Conservation (phyloP, 805 yeast species). For the Metschnikowia gelsemii region DNA sequence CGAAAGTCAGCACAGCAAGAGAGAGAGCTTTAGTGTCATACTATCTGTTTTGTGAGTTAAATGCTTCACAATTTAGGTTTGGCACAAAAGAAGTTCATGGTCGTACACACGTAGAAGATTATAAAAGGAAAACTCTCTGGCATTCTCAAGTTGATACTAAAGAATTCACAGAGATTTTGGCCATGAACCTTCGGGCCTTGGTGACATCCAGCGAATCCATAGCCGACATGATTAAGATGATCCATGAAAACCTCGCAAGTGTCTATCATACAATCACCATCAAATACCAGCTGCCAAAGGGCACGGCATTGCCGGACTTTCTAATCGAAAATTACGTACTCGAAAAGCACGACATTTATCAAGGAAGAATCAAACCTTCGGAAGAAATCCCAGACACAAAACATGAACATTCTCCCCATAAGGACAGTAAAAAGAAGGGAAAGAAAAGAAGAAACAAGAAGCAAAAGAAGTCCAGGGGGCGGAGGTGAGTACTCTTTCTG, state of each 20-base stretch:
- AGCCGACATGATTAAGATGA: background rate
- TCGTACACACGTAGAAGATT: conserved; percentile 5
- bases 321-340: background rate
- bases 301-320: background rate
- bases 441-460: background rate
- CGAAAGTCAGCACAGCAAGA: background rate
- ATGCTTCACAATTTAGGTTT: background rate
- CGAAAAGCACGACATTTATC: background rate
- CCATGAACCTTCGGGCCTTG: conserved; percentile 7
- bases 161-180: background rate
- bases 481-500: background rate
- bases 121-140: conserved; percentile 3
- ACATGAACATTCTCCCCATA: background rate
- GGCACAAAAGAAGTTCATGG: background rate
- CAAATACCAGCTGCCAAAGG: background rate
- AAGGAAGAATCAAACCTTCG: background rate
- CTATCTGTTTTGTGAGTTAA: background rate
- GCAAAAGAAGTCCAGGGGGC: background rate
- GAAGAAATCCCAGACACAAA: background rate
- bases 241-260: background rate
- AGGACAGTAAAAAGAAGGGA: background rate
- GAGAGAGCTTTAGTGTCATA: background rate
- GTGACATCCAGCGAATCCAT: conserved; percentile 1
- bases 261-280: background rate
- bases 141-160: background rate